Conservation (phyloP, 371 early-diverging fungal species). For the Rhizopus microsporus region DNA sequence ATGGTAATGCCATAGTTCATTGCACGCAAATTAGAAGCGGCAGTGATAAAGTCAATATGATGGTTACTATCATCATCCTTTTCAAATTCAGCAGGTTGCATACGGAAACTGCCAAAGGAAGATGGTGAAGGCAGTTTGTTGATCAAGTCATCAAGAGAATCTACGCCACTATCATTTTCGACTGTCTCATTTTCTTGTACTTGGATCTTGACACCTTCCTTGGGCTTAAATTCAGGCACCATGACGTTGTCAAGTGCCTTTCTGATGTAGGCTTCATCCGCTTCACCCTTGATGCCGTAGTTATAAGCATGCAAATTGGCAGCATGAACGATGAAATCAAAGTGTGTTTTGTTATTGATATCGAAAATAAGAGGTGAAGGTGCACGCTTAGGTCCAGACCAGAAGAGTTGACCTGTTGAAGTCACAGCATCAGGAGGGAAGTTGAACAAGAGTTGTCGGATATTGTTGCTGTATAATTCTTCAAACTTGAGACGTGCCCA, state of each 20-base stretch:
- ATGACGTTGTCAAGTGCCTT: conserved; percentile 65
- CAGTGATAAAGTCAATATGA: conserved; percentile 99
- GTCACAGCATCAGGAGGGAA: conserved; percentile 95
- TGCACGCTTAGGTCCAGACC: conserved; percentile 99
- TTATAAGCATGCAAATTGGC: conserved; percentile 97
- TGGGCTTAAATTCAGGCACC: conserved; percentile 90
- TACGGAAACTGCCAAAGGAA: conserved; percentile 72
- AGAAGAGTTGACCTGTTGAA: conserved; percentile 94
- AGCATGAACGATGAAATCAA: conserved; percentile 91
- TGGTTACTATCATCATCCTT: conserved; percentile 99
- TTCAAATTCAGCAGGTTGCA: conserved; percentile 94
- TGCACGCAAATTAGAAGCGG: conserved; percentile 98
- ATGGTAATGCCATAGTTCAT: conserved; percentile 94
- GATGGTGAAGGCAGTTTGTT: conserved; percentile 73
- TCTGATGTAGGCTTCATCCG: conserved; percentile 73
- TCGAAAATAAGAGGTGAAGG: conserved; percentile 89
- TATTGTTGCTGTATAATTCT: conserved; percentile 89
- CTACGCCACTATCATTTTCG: conserved; percentile 43
- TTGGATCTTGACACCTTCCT: conserved; percentile 95
- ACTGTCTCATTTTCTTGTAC: conserved; percentile 84
- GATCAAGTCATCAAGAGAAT: conserved; percentile 71
- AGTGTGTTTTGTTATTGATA: conserved; percentile 74
- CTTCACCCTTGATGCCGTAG: conserved; percentile 82
- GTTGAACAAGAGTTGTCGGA: conserved; percentile 92
- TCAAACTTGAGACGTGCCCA: conserved; percentile 96